These are phyloP conservation scores for Bretschneidera sinensis DNA, from an alignment of 345 rosid genomes.

Conservation along the genomic window DNA sequence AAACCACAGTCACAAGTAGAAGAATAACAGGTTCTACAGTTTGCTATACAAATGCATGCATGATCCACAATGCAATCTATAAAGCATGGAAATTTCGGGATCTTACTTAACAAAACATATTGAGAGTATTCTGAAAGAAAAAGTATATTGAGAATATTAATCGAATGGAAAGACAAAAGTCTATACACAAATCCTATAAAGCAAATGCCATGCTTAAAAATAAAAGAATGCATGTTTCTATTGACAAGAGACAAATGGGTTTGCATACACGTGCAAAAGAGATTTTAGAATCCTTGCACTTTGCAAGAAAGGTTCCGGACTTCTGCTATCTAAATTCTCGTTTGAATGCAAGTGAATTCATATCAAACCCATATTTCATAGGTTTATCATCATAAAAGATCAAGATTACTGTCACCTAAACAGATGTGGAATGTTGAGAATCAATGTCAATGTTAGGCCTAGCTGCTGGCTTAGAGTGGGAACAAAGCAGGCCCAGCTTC, in stretches of 20 bases:
- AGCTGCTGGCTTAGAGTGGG: too few species aligned
- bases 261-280: not conserved
- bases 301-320: too few species aligned
- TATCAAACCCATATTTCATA: too few species aligned
- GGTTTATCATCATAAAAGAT: too few species aligned
- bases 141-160: not conserved
- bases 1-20: constrained; percentile 5
- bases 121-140: not conserved
- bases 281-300: too few species aligned
- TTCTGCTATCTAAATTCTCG: too few species aligned
- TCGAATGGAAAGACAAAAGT: not conserved
- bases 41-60: not conserved
- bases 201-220: too few species aligned
- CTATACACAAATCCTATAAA: not conserved
- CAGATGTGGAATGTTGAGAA: too few species aligned
- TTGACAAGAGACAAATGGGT: not conserved
- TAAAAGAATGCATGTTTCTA: not conserved
- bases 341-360: too few species aligned
- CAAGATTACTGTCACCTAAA: too few species aligned
- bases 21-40: not conserved
- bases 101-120: not conserved
- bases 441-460: too few species aligned
- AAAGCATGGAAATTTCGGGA: not conserved
- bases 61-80: not conserved
- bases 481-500: too few species aligned